These are phyloP conservation scores for Verticillium longisporum DNA, from an alignment of 2,329 filamentous ascomycete genomes.

Conservation along the genomic window DNA sequence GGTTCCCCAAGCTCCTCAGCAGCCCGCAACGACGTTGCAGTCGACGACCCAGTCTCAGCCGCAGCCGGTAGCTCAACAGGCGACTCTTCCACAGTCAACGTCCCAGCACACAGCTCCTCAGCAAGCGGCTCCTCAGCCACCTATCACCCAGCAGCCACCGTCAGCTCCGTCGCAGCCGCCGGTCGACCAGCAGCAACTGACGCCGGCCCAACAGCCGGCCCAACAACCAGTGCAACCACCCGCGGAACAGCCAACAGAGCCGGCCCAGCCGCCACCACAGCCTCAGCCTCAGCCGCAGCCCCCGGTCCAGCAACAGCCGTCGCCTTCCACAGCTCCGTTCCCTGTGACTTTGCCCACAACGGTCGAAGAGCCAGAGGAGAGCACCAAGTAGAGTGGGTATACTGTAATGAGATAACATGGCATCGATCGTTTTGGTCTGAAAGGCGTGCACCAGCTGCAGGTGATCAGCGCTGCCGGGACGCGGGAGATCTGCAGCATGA, in stretches of 20 bases:
- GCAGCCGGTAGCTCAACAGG: background rate
- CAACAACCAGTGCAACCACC: too few species aligned
- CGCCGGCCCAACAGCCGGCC: background rate
- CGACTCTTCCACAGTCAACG: background rate
- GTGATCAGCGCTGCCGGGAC: background rate
- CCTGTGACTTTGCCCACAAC: background rate
- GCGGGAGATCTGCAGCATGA: background rate
- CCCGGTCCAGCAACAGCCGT: background rate
- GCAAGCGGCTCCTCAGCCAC: background rate
- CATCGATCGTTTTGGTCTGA: background rate
- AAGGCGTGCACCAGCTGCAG: background rate
- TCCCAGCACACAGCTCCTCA: background rate
- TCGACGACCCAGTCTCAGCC: background rate
- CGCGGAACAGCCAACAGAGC: background rate
- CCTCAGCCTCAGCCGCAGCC: background rate
- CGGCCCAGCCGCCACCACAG: background rate
- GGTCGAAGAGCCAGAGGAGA: constrained; percentile 1
- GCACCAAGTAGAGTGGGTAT: background rate
- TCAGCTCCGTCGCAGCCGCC: background rate
- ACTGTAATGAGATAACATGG: background rate
- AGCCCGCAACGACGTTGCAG: background rate
- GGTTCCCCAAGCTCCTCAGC: constrained; percentile 1
- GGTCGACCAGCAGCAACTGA: background rate
- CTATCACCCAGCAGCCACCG: background rate
- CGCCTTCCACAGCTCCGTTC: background rate